Base-by-base conservation (phyloP, 129 eudicot genomes). In the Flaveria linearis region DNA sequence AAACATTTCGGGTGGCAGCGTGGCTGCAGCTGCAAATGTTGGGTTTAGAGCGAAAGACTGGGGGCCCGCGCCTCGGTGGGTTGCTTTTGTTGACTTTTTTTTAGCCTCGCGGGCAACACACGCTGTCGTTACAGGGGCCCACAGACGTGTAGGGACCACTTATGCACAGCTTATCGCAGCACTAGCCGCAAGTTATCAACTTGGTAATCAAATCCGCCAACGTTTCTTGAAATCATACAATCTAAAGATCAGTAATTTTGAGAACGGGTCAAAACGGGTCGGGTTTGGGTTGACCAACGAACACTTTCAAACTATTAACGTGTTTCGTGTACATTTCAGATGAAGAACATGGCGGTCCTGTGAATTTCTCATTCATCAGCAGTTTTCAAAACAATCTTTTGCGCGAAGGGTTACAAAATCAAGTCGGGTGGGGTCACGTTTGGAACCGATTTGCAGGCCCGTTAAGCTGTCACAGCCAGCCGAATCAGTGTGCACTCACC, bases 1-100 rank as follows among this genome's bases (percentile, higher is more conserved):
- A 51, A 86, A 86, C 83, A 78, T 83, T 36, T 81, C 87, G 22
- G 82, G 79, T 52, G 76, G 61, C 15, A 28, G 78, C 5, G 10
- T 41, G 30, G 43, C 13, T 61, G 28, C 28, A 41, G 52, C 69
- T 68, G 33, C 46, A 14, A 67, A 46, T 7, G 30, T 73, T 16
- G 80, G 77, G 10, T 88, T 84, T 70, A 74, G 93, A 82, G 83
- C 56, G 67, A 88, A 74, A 79, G 90, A 88, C 67, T 88, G 93
- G 93, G 93, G 93, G 56, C 93, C 93, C 1, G 90, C 93, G 42
- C 94, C 93, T 17, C 84, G 94, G 17, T 88, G 94, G 94, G 94
- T 88, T 76, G 88, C 94, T 9, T 88, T 86, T 55, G 94, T 88
- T 18, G 94, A 86, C 76, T 88, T 88, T 71, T 88, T 86, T 75